Conservation (phyloP, 2,329 filamentous ascomycete species). For the Pseudogymnoascus sp. region DNA sequence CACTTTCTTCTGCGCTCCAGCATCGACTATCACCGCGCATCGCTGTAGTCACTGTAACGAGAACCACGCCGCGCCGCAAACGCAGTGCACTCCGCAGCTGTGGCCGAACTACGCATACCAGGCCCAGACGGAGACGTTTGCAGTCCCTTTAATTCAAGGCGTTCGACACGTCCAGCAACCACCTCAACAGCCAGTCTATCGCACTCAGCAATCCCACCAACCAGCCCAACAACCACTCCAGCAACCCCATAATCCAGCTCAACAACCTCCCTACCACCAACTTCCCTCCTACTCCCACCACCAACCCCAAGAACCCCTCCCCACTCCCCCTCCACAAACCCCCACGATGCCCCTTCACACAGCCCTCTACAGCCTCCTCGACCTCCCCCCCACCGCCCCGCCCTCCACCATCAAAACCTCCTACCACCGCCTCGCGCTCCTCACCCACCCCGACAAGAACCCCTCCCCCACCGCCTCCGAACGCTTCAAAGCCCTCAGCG, state of each 20-base stretch:
- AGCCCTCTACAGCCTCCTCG: background rate
- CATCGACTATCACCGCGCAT: background rate
- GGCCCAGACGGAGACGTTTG: background rate
- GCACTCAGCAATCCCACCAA: background rate
- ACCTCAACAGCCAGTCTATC: background rate
- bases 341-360: background rate
- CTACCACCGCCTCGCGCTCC: constrained; percentile 31
- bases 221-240: background rate
- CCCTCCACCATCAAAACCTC: background rate
- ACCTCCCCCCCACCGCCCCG: background rate
- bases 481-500: no score
- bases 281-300: background rate
- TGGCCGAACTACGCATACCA: background rate
- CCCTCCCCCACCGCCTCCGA: no score
- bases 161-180: background rate
- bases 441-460: no score
- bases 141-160: background rate
- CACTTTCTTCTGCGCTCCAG: background rate
- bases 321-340: background rate
- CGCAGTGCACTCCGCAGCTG: background rate
- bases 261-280: background rate
- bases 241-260: background rate
- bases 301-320: background rate
- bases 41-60: background rate
- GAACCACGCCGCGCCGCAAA: background rate